Evolutionary conservation across 2,329 filamentous ascomycete species (phyloP), one percentile per base, ranked within the genome.

Genomic region (Chaetomium globosum): DNA sequence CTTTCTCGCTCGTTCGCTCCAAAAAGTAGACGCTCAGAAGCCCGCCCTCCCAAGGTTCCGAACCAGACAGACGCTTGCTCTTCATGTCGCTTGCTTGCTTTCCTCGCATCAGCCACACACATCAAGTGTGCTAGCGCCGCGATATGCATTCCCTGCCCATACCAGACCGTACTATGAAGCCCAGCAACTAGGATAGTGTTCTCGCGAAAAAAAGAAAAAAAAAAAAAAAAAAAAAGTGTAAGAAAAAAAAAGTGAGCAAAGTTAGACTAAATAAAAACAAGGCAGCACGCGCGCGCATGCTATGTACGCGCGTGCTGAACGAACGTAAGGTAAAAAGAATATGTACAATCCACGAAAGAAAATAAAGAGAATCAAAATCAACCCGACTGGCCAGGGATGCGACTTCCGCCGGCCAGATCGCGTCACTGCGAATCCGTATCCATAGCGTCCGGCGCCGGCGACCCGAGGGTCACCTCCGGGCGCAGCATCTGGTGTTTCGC

Each of bases 401-500:
- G 7, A 43, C 39, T 5, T 7, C 13, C 13, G 16, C 39, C 39
- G 39, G 39, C 39, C 16, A 19, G 13, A 7, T 43, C 39, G 39
- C 16, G 39, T 48, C 52, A 55, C 33, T 61, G 49, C 48, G 43
- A 71, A 33, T 72, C 69, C 46, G 65, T 70, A 33, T 72, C 70
- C 69, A 70, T 71, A 10, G 52, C 61, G 64, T 73, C 71, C 31
- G 70, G 67, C 53, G 71, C 66, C 1, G 71, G 71, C 26, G 71
- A 73, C 1, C 71, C 71, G 2, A 73, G 68, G 12, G 68, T 70
- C n/a, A 73, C 71, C 56, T 72, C 69, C 0, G 71, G 71, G 1
- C 66, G 31, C 12, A 66, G 39, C 51, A 69, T 49, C 39, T 63
- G 63, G 13, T 63, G 63, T 46, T 63, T 65, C 6, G 59, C 55